phyloP scores from a whole-genome alignment of 164 flowering plant species.

The Houttuynia cordata region DNA sequence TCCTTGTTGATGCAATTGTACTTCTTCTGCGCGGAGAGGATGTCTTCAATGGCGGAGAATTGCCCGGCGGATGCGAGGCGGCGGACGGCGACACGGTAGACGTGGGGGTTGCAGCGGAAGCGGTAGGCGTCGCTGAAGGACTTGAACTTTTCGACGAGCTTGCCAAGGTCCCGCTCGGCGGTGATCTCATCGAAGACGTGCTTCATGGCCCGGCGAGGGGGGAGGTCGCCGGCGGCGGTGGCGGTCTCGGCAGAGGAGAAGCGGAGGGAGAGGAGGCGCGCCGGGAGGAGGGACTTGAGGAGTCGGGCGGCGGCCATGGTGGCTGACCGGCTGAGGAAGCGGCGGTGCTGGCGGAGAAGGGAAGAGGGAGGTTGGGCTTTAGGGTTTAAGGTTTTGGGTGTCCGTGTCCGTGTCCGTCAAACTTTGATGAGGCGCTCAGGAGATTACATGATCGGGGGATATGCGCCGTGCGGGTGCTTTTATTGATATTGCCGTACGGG shows the following conservation, averaged over 20 bases:
- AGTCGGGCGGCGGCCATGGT: no score
- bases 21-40: conserved; percentile 32
- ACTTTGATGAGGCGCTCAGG: no score
- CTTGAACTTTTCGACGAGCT: conserved; percentile 38
- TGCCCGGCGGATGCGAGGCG: conserved; percentile 23
- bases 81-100: conserved; percentile 19
- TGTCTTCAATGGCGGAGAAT: conserved; percentile 20
- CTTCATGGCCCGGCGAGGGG: background rate
- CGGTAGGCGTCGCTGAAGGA: conserved; percentile 14
- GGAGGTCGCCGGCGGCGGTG: background rate
- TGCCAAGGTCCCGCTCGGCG: conserved; percentile 20
- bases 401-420: no score
- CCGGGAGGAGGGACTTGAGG: background rate
- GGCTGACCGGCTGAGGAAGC: no score
- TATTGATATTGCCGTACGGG: no score
- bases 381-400: background rate
- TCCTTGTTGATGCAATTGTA: conserved; percentile 18
- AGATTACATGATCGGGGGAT: no score
- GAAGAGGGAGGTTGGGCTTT: background rate
- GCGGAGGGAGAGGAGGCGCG: background rate
- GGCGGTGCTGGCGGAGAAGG: background rate
- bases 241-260: background rate
- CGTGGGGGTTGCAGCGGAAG: conserved; percentile 26
- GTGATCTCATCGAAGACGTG: conserved; percentile 7
- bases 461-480: no score